Conservation (phyloP, 306 rosid genomes). For the Coriaria nepalensis region DNA sequence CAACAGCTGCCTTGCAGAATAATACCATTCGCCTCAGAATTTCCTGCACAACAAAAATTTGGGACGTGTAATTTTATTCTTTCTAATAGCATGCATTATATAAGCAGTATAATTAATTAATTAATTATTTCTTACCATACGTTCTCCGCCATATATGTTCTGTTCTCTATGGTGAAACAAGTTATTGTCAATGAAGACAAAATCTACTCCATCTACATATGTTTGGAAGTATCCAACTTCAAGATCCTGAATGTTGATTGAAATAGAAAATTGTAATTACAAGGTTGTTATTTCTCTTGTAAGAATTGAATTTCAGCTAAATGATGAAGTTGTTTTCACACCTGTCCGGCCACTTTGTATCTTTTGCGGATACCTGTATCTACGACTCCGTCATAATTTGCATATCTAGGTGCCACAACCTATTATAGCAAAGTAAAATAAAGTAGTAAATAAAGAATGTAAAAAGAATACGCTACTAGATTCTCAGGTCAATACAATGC, state of each 20-base stretch:
- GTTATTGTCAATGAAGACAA: conserved; percentile 59
- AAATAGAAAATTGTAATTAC: too few relatives aligned
- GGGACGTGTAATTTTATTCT: too few relatives aligned
- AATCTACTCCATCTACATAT: conserved; percentile 81
- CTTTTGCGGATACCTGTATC: conserved; percentile 47
- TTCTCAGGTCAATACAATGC: neutral
- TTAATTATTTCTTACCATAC: conserved; percentile 31
- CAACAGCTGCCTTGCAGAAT: conserved; percentile 90
- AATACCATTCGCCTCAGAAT: conserved; percentile 74
- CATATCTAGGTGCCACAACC: conserved; percentile 76
- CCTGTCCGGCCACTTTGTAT: conserved; percentile 76
- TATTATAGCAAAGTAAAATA: conserved; percentile 25
- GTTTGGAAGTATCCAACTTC: conserved; percentile 70
- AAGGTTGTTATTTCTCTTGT: too few relatives aligned
- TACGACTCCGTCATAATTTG: conserved; percentile 46
- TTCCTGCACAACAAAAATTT: conserved; percentile 37
- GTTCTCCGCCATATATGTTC: conserved; percentile 68
- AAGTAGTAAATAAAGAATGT: neutral
- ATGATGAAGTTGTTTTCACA: conserved; percentile 21
- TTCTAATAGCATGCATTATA: too few relatives aligned
- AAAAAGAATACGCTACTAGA: neutral
- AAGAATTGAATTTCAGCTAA: neutral
- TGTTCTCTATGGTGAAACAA: conserved; percentile 35
- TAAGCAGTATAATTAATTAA: conserved; percentile 4
- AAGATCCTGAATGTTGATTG: conserved; percentile 43